Evolutionary conservation across 2,329 filamentous ascomycete species (phyloP).

Genomic region (Botrytis squamosa): DNA sequence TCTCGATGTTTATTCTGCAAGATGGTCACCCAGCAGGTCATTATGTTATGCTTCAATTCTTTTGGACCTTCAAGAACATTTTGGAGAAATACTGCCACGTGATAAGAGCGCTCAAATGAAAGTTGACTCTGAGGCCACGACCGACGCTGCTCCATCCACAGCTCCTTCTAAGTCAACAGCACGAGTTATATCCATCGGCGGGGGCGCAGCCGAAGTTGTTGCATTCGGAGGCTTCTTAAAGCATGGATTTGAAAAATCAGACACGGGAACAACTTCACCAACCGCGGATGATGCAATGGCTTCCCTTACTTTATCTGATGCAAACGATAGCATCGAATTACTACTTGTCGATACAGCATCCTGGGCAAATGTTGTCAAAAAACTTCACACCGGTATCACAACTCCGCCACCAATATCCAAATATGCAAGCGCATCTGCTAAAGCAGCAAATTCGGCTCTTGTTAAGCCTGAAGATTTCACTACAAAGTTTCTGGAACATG

Average conservation of each 20-base stretch:
- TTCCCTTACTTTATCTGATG: constrained; percentile 24
- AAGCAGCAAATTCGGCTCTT: constrained; percentile 47
- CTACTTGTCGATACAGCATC: constrained; percentile 78
- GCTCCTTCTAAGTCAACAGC: constrained; percentile 16
- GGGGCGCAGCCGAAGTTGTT: constrained; percentile 63
- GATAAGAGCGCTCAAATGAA: background rate
- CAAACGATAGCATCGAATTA: constrained; percentile 42
- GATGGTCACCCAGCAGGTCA: constrained; percentile 87
- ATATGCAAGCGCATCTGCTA: constrained; percentile 51
- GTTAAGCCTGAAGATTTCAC: constrained; percentile 44
- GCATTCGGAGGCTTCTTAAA: constrained; percentile 57
- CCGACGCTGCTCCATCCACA: background rate
- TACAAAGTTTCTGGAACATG: constrained; percentile 47
- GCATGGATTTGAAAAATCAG: constrained; percentile 35
- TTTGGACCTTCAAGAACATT: constrained; percentile 16
- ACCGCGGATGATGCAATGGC: constrained; percentile 14
- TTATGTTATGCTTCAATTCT: constrained; percentile 70
- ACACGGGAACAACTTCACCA: constrained; percentile 1
- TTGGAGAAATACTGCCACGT: constrained; percentile 18
- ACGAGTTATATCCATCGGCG: constrained; percentile 35
- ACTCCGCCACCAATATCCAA: constrained; percentile 51
- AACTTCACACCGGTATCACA: constrained; percentile 57
- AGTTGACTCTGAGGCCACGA: background rate
- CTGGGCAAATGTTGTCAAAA: constrained; percentile 64
- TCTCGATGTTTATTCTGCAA: constrained; percentile 78